phyloP scores from a whole-genome alignment of 2,329 filamentous ascomycete genomes.

The Endocalyx cinctus region DNA sequence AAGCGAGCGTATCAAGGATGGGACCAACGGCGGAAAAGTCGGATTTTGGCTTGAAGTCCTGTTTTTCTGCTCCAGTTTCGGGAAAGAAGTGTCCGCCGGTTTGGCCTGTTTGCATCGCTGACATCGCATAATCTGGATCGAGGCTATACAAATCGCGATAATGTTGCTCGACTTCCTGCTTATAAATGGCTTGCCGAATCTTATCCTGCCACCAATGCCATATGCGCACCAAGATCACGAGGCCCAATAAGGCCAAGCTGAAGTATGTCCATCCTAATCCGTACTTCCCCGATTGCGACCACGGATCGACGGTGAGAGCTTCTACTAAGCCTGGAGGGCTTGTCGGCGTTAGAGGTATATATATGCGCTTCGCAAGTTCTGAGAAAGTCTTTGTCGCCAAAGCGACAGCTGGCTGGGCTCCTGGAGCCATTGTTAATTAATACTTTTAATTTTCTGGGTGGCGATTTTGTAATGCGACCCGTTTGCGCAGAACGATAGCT shows the following conservation, averaged over 20 bases:
- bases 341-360: conserved; percentile 54
- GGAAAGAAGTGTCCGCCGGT: conserved; percentile 72
- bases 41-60: conserved; percentile 59
- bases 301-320: conserved; percentile 69
- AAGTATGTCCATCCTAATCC: conserved; percentile 87
- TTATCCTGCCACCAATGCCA: conserved; percentile 94
- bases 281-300: conserved; percentile 79
- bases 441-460: no score
- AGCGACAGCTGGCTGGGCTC: conserved; percentile 26
- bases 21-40: conserved; percentile 69
- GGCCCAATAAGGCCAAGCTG: conserved; percentile 63
- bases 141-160: conserved; percentile 50
- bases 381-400: conserved; percentile 31
- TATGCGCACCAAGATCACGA: conserved; percentile 65
- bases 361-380: conserved; percentile 49
- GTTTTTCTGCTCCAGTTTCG: conserved; percentile 52
- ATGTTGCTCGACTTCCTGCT: conserved; percentile 70
- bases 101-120: conserved; percentile 44
- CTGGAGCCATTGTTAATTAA: conserved; percentile 37
- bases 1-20: conserved; percentile 74
- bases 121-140: conserved; percentile 42
- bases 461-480: no score
- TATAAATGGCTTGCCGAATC: conserved; percentile 82
- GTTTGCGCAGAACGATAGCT: no score
- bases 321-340: conserved; percentile 59